Conservation (phyloP, 2,329 filamentous ascomycete species). For the Apiospora koreana region DNA sequence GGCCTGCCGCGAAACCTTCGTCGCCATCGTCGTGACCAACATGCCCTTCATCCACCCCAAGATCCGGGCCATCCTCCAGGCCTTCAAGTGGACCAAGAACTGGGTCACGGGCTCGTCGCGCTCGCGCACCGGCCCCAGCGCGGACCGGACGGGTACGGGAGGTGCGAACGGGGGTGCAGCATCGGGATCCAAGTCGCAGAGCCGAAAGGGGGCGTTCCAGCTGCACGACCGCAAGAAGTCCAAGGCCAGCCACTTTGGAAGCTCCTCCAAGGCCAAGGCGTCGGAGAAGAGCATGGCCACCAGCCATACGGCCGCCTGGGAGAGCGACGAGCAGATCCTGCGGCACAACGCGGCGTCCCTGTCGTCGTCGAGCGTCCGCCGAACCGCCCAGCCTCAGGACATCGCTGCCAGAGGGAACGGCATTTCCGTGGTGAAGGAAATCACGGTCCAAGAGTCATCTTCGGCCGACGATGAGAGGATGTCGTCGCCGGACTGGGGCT, state of each 20-base stretch:
- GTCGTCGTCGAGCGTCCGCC: not conserved
- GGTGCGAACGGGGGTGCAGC: slow-evolving; percentile 13
- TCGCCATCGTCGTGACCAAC: slow-evolving; percentile 39
- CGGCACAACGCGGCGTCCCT: not conserved
- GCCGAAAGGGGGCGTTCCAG: not conserved
- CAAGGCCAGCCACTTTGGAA: not conserved
- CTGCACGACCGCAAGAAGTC: not conserved
- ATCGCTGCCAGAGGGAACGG: not conserved
- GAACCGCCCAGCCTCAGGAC: not conserved
- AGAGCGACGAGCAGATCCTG: slow-evolving; percentile 21
- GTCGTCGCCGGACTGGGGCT: not conserved
- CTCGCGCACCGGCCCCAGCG: slow-evolving; percentile 19
- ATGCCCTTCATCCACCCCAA: slow-evolving; percentile 26
- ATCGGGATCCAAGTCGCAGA: slow-evolving; percentile 12
- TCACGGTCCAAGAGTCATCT: not conserved
- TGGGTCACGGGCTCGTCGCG: slow-evolving; percentile 9
- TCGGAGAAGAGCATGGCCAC: slow-evolving; percentile 6
- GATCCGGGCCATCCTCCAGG: slow-evolving; percentile 17
- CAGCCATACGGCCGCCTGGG: slow-evolving; percentile 16
- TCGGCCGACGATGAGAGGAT: not conserved
- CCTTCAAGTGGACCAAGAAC: slow-evolving; percentile 2
- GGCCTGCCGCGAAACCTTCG: slow-evolving; percentile 41
- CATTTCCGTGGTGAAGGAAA: not conserved
- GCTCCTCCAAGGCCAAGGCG: not conserved
- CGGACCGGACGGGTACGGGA: slow-evolving; percentile 18